phyloP scores from a whole-genome alignment of 2,329 filamentous ascomycete species.

The Penicillium sclerotiorum region DNA sequence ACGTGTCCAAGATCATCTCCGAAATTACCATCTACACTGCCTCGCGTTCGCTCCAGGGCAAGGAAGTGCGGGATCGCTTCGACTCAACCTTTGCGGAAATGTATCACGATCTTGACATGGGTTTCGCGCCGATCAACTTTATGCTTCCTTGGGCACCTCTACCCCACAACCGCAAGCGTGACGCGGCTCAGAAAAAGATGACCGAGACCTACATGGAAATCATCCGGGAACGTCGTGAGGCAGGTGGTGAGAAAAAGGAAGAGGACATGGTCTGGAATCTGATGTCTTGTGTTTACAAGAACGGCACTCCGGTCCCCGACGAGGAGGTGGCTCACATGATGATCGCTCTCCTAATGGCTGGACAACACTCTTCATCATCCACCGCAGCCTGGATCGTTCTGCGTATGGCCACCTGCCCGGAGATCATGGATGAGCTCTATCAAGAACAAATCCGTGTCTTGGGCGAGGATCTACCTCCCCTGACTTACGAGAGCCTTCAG shows the following conservation, averaged over 20 bases:
- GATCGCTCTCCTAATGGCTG: slow-evolving; percentile 90
- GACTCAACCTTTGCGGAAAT: slow-evolving; percentile 78
- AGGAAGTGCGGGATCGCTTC: slow-evolving; percentile 78
- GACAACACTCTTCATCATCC: slow-evolving; percentile 85
- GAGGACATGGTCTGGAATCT: slow-evolving; percentile 88
- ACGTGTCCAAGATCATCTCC: slow-evolving; percentile 75
- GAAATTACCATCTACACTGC: slow-evolving; percentile 91
- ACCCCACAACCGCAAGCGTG: slow-evolving; percentile 82
- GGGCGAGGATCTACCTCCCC: slow-evolving; percentile 71
- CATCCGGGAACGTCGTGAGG: slow-evolving; percentile 69
- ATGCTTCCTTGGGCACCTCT: slow-evolving; percentile 85
- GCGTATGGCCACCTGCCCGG: slow-evolving; percentile 73
- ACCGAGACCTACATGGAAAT: slow-evolving; percentile 81
- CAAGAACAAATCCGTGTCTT: slow-evolving; percentile 76
- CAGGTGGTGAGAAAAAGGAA: slow-evolving; percentile 54
- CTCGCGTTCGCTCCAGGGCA: slow-evolving; percentile 80
- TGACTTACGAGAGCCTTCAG: slow-evolving; percentile 76
- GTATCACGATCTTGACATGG: slow-evolving; percentile 88
- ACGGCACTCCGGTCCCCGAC: slow-evolving; percentile 76
- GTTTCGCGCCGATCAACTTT: slow-evolving; percentile 87
- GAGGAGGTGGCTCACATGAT: slow-evolving; percentile 89
- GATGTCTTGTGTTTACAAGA: slow-evolving; percentile 84
- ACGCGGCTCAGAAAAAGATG: slow-evolving; percentile 78
- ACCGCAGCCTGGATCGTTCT: slow-evolving; percentile 85
- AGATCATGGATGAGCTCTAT: slow-evolving; percentile 81